Evolutionary conservation across 106 monocot species (phyloP).

Genomic region (Dendrobium chrysotoxum): DNA sequence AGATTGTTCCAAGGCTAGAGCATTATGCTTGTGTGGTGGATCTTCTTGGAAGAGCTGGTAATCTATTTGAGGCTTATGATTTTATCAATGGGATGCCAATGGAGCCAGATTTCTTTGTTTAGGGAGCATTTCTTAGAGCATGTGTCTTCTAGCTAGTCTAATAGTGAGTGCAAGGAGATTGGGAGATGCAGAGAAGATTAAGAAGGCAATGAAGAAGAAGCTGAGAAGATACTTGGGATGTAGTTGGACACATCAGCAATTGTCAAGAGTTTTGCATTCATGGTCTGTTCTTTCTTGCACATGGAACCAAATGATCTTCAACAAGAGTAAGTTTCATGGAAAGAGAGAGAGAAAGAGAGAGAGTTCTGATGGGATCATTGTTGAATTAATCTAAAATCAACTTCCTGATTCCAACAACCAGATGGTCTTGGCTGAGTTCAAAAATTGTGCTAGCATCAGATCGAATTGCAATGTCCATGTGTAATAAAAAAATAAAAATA

Average conservation of each 20-base stretch:
- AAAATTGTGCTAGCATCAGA: too few species aligned
- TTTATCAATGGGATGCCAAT: slow-evolving; percentile 41
- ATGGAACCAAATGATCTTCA: too few species aligned
- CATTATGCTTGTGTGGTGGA: slow-evolving; percentile 73
- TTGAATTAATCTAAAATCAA: too few species aligned
- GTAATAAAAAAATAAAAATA: too few species aligned
- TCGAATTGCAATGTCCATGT: too few species aligned
- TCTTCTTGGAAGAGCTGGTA: slow-evolving; percentile 50
- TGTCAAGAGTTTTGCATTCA: too few species aligned
- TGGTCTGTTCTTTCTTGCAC: too few species aligned
- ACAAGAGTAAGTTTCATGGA: too few species aligned
- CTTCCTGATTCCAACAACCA: too few species aligned
- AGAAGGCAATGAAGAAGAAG: slow-evolving; percentile 21
- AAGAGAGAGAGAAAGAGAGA: too few species aligned
- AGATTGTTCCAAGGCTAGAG: slow-evolving; percentile 42
- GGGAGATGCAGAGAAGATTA: slow-evolving; percentile 26
- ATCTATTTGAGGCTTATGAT: slow-evolving; percentile 26
- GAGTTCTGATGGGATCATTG: too few species aligned
- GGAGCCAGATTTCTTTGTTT: slow-evolving; percentile 54
- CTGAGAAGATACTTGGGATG: slow-evolving; percentile 20
- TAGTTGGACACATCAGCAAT: slow-evolving; percentile 24
- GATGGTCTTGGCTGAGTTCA: too few species aligned
- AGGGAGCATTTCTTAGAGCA: slow-evolving; percentile 53
- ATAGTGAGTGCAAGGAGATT: slow-evolving; percentile 21
- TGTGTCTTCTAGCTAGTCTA: slow-evolving; percentile 15